Percentiles rank a stretch among this genome's conserved stretches.
These are phyloP conservation scores for Penicillium steckii DNA, from an alignment of 495 filamentous ascomycete species.

Conservation along the genomic window DNA sequence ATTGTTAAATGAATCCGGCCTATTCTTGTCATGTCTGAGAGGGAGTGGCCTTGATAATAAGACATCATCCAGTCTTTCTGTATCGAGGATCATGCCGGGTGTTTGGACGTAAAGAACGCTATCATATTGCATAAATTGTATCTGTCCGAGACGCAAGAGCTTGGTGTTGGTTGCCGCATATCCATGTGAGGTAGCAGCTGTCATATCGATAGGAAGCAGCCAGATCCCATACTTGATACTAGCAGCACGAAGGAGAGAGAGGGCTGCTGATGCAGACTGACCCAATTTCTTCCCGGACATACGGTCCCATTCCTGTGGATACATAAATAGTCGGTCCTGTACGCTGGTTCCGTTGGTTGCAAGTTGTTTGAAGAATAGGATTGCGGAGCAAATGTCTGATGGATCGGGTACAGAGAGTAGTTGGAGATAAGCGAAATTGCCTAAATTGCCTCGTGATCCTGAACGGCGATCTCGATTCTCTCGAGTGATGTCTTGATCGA, in stretches of 20 bases:
- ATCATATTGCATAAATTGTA: slow-evolving; percentile 51
- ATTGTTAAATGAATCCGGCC: slow-evolving; percentile 42
- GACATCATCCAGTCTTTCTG: slow-evolving; percentile 36
- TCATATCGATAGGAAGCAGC: slow-evolving; percentile 48
- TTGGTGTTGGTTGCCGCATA: slow-evolving; percentile 40
- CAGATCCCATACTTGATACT: slow-evolving; percentile 45
- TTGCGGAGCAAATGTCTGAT: slow-evolving; percentile 45
- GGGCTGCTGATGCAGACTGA: slow-evolving; percentile 26
- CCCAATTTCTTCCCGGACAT: slow-evolving; percentile 25
- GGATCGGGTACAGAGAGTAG: slow-evolving; percentile 44
- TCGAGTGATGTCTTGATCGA: slow-evolving; percentile 11
- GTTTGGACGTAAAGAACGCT: slow-evolving; percentile 43
- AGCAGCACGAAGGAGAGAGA: slow-evolving; percentile 37
- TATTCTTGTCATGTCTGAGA: slow-evolving; percentile 32
- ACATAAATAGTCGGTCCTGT: slow-evolving; percentile 51
- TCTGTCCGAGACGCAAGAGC: slow-evolving; percentile 42
- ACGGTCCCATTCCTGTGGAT: slow-evolving; percentile 45
- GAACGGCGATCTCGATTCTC: slow-evolving; percentile 6
- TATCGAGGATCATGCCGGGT: slow-evolving; percentile 41
- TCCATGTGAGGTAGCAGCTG: slow-evolving; percentile 31
- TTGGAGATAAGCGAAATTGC: slow-evolving; percentile 47
- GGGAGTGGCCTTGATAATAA: slow-evolving; percentile 38
- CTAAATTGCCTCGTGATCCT: slow-evolving; percentile 31
- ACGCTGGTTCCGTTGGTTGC: slow-evolving; percentile 33
- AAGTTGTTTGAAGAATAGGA: slow-evolving; percentile 46